Evolutionary conservation across 176 grass and related monocot species (phyloP).

Genomic region (Musa schizocarpa): DNA sequence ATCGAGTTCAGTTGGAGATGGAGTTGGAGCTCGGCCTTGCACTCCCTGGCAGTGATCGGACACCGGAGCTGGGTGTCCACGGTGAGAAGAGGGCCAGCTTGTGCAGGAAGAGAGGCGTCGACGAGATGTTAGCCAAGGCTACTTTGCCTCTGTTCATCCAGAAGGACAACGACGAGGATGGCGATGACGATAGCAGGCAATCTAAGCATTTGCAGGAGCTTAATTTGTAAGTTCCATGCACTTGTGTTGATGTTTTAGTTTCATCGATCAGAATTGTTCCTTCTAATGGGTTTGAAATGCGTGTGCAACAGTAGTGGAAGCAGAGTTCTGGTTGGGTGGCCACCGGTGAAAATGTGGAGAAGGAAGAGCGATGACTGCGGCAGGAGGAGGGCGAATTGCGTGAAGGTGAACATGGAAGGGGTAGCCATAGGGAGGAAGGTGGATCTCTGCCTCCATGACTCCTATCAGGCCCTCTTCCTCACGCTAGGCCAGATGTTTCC

Average conservation of each 20-base stretch:
- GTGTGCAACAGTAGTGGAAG: not conserved
- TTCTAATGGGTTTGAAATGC: too few relatives aligned
- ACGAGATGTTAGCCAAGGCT: conserved; percentile 21
- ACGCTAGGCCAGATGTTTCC: conserved; percentile 57
- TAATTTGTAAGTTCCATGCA: conserved; percentile 23
- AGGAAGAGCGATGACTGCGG: not conserved
- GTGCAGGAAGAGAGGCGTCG: conserved; percentile 28
- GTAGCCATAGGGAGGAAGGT: conserved; percentile 67
- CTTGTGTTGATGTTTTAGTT: not conserved
- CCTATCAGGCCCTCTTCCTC: conserved; percentile 44
- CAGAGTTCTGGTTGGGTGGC: conserved; percentile 50
- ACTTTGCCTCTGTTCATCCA: conserved; percentile 31
- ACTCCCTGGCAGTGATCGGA: conserved; percentile 15
- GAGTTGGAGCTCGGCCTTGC: conserved; percentile 68
- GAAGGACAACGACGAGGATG: conserved; percentile 7
- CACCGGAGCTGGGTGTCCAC: not conserved
- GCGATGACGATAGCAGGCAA: not conserved
- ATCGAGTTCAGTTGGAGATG: conserved; percentile 17
- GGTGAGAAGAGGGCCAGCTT: not conserved
- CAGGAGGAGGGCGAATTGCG: conserved; percentile 24
- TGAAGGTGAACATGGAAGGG: conserved; percentile 88
- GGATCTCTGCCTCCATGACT: conserved; percentile 42
- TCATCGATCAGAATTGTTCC: too few relatives aligned
- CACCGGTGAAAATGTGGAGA: conserved; percentile 44
- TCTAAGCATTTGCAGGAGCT: not conserved